phyloP scores from a whole-genome alignment of 306 rosid genomes.

The Comarum palustre region DNA sequence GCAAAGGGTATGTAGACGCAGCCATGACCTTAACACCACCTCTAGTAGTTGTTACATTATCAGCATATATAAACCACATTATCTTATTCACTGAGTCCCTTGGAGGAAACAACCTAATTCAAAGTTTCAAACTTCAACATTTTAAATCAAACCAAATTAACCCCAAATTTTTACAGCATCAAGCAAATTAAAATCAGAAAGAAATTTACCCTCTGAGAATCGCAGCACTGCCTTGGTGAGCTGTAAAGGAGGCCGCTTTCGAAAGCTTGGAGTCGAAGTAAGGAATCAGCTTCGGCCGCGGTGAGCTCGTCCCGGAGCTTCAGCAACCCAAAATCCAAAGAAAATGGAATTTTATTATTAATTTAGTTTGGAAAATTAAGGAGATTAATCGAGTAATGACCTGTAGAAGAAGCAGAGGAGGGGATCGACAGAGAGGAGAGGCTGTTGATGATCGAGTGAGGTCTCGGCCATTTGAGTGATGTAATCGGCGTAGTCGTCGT shows the following conservation, averaged over 20 bases:
- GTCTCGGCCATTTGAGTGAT: constrained; percentile 42
- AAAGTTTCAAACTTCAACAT: not conserved
- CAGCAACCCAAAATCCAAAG: not conserved
- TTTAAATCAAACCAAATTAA: constrained; percentile 7
- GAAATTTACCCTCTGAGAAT: constrained; percentile 43
- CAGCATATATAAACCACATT: constrained; percentile 54
- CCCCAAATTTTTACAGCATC: not conserved
- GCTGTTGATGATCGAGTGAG: constrained; percentile 13
- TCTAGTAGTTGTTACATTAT: constrained; percentile 44
- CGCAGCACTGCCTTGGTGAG: constrained; percentile 41
- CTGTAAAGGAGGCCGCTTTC: constrained; percentile 45
- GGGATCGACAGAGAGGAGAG: constrained; percentile 63
- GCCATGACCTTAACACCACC: constrained; percentile 67
- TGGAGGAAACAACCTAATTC: constrained; percentile 50
- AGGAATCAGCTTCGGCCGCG: constrained; percentile 66
- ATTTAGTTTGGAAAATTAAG: too few species aligned
- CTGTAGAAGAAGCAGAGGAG: constrained; percentile 66
- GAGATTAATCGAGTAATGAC: constrained; percentile 23
- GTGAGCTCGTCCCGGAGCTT: constrained; percentile 57
- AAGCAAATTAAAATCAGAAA: not conserved
- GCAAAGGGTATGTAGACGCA: constrained; percentile 59
- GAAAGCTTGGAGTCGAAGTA: constrained; percentile 57
- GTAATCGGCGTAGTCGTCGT: constrained; percentile 45
- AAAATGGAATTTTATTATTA: not conserved
- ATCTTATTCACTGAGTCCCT: constrained; percentile 44